Base-by-base conservation (phyloP, 805 yeast species). In the Clavispora santaluciae region DNA sequence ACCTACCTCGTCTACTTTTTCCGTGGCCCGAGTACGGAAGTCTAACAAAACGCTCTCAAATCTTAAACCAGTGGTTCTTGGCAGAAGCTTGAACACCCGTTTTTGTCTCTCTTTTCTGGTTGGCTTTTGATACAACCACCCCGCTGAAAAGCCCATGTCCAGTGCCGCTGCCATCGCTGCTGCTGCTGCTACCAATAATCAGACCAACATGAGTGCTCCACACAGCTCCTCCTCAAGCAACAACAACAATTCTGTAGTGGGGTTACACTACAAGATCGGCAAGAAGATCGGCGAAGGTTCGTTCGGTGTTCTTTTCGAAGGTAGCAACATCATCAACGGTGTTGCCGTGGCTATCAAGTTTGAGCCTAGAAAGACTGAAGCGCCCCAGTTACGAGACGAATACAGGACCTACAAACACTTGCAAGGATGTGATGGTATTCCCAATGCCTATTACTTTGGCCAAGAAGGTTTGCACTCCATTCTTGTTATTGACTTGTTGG, bases 271-370 rank as follows among this genome's bases (percentile, higher is more conserved):
- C 62, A 83, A 82, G 50, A 78, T 84, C 42, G 93, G 91, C 8
- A 83, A 84, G 55, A 86, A 86, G 61, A 86, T 86, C 40, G 95
- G 95, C 26, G 93, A 86, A 58, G 95, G 95, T 2, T 84, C 93
- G 0, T 86, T 86, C 67, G 95, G 95, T 25, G 84, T 85, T 7
- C 81, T 86, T 39, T 86, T 85, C 60, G 89, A 85, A 64, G 95
- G 95, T 30, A 76, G 79, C 42, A 86, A 86, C 56, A 65, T 86
- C 46, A 66, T 85, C 45, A 76, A 83, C 48, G 79, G 81, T 36
- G 70, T 64, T 12, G 72, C 79, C 17, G 91, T 85, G 23, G 93
- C 90, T 4, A 83, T 85, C 56, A 85, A 85, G 60, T 85, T 85
- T 57, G 95, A 84, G 59, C 86, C 88, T 20, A 70, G 90, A 45